A percentile compares a stretch with the other conserved stretches of the same genome.
Evolutionary conservation across 495 filamentous ascomycete genomes (phyloP).

Genomic region (Aeminium ludgeri): DNA sequence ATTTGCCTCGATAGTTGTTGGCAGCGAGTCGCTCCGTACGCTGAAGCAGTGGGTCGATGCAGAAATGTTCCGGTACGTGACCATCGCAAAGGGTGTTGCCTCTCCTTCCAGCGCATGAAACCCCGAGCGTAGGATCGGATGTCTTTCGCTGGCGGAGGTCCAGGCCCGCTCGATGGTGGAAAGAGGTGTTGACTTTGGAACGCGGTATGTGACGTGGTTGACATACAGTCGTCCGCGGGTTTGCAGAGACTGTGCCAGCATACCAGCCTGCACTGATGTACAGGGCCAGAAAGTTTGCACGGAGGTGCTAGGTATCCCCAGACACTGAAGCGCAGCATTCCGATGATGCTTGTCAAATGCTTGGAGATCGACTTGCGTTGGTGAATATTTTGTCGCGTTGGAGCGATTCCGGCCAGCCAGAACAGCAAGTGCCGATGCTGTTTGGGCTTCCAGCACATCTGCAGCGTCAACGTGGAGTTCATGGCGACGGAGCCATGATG

Average conservation of each 20-base stretch:
- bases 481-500: slow-evolving; percentile 18
- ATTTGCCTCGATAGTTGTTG: too few relatives aligned
- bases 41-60: too few relatives aligned
- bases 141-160: slow-evolving; percentile 15
- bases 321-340: slow-evolving; percentile 6
- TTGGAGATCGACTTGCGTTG: slow-evolving; percentile 17
- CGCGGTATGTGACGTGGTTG: slow-evolving; percentile 36
- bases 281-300: slow-evolving; percentile 41
- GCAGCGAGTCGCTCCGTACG: too few relatives aligned
- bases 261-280: slow-evolving; percentile 45
- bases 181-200: slow-evolving; percentile 15
- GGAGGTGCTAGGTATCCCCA: slow-evolving; percentile 1
- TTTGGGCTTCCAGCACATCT: slow-evolving; percentile 52
- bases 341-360: slow-evolving; percentile 30
- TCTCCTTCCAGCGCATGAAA: slow-evolving; percentile 18
- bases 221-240: slow-evolving; percentile 43
- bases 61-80: too few relatives aligned
- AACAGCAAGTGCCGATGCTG: slow-evolving; percentile 29
- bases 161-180: slow-evolving; percentile 18
- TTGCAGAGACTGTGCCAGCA: slow-evolving; percentile 43
- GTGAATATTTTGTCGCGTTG: not conserved
- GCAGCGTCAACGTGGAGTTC: slow-evolving; percentile 35
- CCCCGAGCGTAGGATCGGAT: slow-evolving; percentile 25
- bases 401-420: not conserved
- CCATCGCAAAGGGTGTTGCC: slow-evolving; percentile 31